A percentile compares a stretch with the other conserved stretches of the same genome.
Conservation (phyloP, 108 stramenopile species). For the Cyclotella cryptica region DNA sequence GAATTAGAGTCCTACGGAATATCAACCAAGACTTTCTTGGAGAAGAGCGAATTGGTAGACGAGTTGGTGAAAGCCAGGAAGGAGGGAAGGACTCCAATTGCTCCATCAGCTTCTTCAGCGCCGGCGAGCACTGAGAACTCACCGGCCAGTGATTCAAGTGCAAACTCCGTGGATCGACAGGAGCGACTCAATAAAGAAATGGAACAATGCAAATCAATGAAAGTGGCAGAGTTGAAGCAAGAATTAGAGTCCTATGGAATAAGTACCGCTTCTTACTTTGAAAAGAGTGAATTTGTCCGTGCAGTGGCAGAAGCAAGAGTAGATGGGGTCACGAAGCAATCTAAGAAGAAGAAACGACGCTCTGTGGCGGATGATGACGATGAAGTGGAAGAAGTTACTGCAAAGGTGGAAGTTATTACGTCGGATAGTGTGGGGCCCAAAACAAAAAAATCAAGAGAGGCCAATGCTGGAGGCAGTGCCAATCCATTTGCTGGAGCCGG, state of each 20-base stretch:
- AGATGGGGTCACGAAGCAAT: slow-evolving; percentile 21
- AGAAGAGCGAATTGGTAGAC: slow-evolving; percentile 77
- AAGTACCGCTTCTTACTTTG: slow-evolving; percentile 30
- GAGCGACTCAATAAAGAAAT: slow-evolving; percentile 67
- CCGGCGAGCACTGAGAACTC: background rate
- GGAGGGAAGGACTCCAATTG: slow-evolving; percentile 67
- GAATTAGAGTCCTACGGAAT: slow-evolving; percentile 86
- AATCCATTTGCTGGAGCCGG: slow-evolving; percentile 46
- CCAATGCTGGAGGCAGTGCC: slow-evolving; percentile 26
- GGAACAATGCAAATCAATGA: slow-evolving; percentile 59
- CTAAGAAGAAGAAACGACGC: slow-evolving; percentile 51
- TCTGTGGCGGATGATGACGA: slow-evolving; percentile 65
- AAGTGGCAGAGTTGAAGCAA: slow-evolving; percentile 34
- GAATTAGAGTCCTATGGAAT: slow-evolving; percentile 51
- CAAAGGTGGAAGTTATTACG: slow-evolving; percentile 86
- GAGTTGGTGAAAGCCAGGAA: slow-evolving; percentile 71
- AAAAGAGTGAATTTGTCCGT: slow-evolving; percentile 52
- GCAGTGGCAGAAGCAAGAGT: slow-evolving; percentile 57
- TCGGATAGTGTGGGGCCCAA: slow-evolving; percentile 63
- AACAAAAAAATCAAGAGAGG: slow-evolving; percentile 52
- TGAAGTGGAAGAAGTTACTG: slow-evolving; percentile 53
- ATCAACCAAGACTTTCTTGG: slow-evolving; percentile 70
- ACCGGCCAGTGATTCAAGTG: slow-evolving; percentile 10
- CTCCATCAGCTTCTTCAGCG: slow-evolving; percentile 27
- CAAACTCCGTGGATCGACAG: slow-evolving; percentile 46